Evolutionary conservation across 345 rosid genomes (phyloP), one percentile per base, ranked within the genome.

Genomic region (Psidium friedrichsthalianum): DNA sequence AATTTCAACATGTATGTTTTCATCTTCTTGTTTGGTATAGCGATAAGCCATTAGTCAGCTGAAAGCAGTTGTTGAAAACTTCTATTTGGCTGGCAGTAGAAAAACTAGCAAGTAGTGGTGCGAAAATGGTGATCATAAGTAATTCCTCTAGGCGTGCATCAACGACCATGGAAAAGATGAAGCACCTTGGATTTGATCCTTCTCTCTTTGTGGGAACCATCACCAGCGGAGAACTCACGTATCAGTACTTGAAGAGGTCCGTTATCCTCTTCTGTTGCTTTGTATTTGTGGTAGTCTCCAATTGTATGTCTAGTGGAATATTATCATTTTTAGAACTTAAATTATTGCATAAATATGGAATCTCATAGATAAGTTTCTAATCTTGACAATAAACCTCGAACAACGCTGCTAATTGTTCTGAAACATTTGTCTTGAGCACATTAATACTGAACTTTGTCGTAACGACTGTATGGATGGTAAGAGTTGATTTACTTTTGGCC

Each of bases 101-200:
- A 89, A 95, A 92, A 88, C 91, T 97, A 54, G 96, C 97, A 40
- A 90, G 84, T 5, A 89, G 83, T 27, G 98, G 98, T 88, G 97
- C 96, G 74, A 95, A 90, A 88, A 95, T 95, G 91, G 98, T 97
- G 84, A 86, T 97, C 51, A 93, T 95, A 74, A 97, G 98, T 88
- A 97, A 95, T 88, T 97, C 99, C 25, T 97, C 99, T 27, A 92
- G 99, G 61, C 96, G 98, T 82, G 97, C 98, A 80, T 94, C 96
- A 21, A 90, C 91, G 5, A 97, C 99, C 25, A 89, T 95, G 83
- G 93, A 94, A 32, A 97, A 93, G 86, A 85, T 97, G 91, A 90
- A 93, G 94, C 89, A 86, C 85, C 95, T 97, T 87, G 98, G 98
- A n/a, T 97, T 97, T 90, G 96, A 97, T 88, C 93, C 98, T 83